These are phyloP conservation scores for Escovopsis sp. DNA, from an alignment of 2,329 filamentous ascomycete species.

Conservation along the genomic window DNA sequence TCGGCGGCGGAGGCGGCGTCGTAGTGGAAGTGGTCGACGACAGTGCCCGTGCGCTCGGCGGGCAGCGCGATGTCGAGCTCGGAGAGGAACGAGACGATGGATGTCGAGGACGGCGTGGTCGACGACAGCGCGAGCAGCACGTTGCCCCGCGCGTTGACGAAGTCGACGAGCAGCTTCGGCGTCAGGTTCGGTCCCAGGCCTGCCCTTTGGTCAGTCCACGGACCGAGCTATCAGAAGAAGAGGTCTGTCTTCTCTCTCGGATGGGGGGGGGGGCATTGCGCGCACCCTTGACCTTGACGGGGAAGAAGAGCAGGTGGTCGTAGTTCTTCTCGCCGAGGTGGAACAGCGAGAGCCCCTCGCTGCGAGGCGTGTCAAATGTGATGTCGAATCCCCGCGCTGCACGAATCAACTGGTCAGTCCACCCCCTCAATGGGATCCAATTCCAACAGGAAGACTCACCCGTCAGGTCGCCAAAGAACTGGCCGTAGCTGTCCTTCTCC, in stretches of 20 bases:
- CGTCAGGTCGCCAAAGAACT: slow-evolving; percentile 60
- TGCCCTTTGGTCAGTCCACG: slow-evolving; percentile 17
- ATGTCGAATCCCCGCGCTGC: slow-evolving; percentile 72
- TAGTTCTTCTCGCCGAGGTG: slow-evolving; percentile 74
- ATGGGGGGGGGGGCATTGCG: not conserved
- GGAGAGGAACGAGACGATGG: slow-evolving; percentile 63
- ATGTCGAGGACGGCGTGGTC: slow-evolving; percentile 51
- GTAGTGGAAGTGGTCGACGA: slow-evolving; percentile 94
- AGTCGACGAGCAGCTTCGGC: slow-evolving; percentile 74
- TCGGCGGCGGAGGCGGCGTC: slow-evolving; percentile 64
- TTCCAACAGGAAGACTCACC: slow-evolving; percentile 29
- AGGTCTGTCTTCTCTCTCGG: too few relatives aligned
- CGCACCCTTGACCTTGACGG: slow-evolving; percentile 75
- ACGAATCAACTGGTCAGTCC: slow-evolving; percentile 11
- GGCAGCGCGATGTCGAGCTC: slow-evolving; percentile 87
- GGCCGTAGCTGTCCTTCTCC: slow-evolving; percentile 71
- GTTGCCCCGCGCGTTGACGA: slow-evolving; percentile 84
- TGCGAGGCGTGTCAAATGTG: slow-evolving; percentile 71
- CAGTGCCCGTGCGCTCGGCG: slow-evolving; percentile 65
- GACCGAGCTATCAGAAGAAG: not conserved
- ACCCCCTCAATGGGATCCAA: not conserved
- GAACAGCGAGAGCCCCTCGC: slow-evolving; percentile 63
- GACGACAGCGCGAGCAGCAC: slow-evolving; percentile 75
- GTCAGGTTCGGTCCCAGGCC: slow-evolving; percentile 80
- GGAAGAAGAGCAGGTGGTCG: slow-evolving; percentile 82